Percentiles rank a stretch among this genome's conserved stretches.
phyloP scores from a whole-genome alignment of 1,284 basidiomycete genomes.

The Coriolopsis trogii region DNA sequence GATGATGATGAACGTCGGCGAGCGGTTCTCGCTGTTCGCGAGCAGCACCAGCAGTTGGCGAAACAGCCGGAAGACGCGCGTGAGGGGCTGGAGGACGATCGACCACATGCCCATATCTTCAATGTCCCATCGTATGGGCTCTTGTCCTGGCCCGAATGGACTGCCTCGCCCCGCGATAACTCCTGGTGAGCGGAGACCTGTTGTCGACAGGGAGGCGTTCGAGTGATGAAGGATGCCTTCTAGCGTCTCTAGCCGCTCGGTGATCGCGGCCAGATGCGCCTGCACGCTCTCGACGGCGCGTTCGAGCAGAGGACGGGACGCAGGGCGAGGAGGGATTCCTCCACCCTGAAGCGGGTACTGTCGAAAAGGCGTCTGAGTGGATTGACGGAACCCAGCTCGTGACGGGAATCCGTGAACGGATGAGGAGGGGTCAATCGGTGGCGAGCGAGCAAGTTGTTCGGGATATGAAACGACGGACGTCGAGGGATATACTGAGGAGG shows the following conservation, averaged over 20 bases:
- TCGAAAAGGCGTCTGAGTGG: conserved; percentile 41
- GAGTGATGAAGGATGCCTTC: conserved; percentile 49
- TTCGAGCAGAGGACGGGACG: conserved; percentile 50
- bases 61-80: conserved; percentile 49
- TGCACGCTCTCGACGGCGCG: conserved; percentile 84
- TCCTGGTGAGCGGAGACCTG: conserved; percentile 15
- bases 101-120: conserved; percentile 84
- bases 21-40: conserved; percentile 54
- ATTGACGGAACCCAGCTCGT: conserved; percentile 35
- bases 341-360: conserved; percentile 32
- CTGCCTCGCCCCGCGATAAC: conserved; percentile 35
- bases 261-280: conserved; percentile 86
- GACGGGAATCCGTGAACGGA: conserved; percentile 30
- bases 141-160: conserved; percentile 38
- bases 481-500: conserved; percentile 40
- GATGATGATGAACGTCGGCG: conserved; percentile 65
- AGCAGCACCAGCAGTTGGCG: conserved; percentile 58
- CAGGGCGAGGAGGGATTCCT: conserved; percentile 25
- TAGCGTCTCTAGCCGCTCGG: conserved; percentile 82
- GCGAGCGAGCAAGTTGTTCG: conserved; percentile 26
- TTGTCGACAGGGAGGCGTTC: conserved; percentile 35
- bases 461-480: conserved; percentile 41
- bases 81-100: conserved; percentile 63
- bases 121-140: conserved; percentile 56
- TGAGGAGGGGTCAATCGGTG: conserved; percentile 35